These are phyloP conservation scores for Cercospora citrullina DNA, from an alignment of 2,329 filamentous ascomycete species.

Conservation along the genomic window DNA sequence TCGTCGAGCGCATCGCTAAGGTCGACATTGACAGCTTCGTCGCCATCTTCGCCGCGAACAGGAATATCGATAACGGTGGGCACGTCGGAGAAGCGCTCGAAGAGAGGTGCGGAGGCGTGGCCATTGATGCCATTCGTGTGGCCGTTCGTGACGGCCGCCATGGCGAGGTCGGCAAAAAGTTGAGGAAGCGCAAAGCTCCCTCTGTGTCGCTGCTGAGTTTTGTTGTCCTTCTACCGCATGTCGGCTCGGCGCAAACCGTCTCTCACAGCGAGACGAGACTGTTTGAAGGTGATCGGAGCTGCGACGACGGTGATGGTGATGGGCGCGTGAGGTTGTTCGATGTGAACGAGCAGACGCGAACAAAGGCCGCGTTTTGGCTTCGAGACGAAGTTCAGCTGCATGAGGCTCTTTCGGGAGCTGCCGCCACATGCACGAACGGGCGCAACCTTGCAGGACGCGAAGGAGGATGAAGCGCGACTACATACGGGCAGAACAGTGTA, in stretches of 20 bases:
- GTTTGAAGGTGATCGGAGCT: background rate
- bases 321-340: background rate
- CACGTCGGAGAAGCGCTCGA: conserved; percentile 61
- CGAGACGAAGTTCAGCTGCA: background rate
- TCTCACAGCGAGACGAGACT: background rate
- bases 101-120: conserved; percentile 38
- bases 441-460: conserved; percentile 1
- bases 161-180: conserved; percentile 36
- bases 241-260: background rate
- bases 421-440: background rate
- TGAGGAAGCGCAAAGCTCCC: conserved; percentile 15
- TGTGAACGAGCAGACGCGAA: background rate
- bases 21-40: conserved; percentile 84
- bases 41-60: conserved; percentile 61
- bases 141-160: conserved; percentile 55
- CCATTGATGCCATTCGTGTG: conserved; percentile 56
- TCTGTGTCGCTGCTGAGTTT: background rate
- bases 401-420: background rate
- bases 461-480: background rate
- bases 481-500: background rate
- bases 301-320: background rate
- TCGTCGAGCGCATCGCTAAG: conserved; percentile 85
- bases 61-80: conserved; percentile 65
- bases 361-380: background rate
- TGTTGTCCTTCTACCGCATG: conserved; percentile 7